phyloP scores from a whole-genome alignment of 495 filamentous ascomycete species.

The Penicillium antarcticum region DNA sequence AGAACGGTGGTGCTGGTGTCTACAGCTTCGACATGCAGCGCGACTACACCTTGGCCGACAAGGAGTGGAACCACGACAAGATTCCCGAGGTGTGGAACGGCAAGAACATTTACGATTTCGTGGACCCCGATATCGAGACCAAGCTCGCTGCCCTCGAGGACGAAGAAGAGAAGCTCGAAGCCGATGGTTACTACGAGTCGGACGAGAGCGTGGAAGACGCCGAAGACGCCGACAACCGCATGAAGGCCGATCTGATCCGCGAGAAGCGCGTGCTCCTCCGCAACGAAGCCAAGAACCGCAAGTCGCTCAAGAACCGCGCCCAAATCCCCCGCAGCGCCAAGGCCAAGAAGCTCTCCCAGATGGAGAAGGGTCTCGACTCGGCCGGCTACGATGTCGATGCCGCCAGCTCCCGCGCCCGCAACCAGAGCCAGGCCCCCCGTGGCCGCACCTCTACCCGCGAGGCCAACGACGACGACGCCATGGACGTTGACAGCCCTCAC shows the following conservation, averaged over 20 bases:
- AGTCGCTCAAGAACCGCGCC: constrained; percentile 93
- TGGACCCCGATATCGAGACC: constrained; percentile 93
- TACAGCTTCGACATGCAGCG: constrained; percentile 88
- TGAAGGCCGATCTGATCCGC: constrained; percentile 92
- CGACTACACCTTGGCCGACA: constrained; percentile 78
- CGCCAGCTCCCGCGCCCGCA: constrained; percentile 68
- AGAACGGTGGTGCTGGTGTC: constrained; percentile 91
- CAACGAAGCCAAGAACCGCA: constrained; percentile 88
- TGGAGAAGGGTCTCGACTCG: constrained; percentile 78
- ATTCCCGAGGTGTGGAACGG: constrained; percentile 91
- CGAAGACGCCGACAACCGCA: constrained; percentile 77
- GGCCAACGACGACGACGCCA: constrained; percentile 66
- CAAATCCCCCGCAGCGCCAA: constrained; percentile 75
- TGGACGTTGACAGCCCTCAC: constrained; percentile 77
- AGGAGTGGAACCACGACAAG: constrained; percentile 93
- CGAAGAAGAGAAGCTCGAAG: constrained; percentile 88
- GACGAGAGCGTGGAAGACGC: constrained; percentile 70
- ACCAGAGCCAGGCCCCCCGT: constrained; percentile 53
- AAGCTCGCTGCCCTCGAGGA: constrained; percentile 89
- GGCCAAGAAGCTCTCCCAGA: constrained; percentile 73
- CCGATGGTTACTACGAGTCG: constrained; percentile 75
- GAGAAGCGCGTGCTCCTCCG: constrained; percentile 85
- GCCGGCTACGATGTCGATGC: constrained; percentile 79
- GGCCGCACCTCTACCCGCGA: constrained; percentile 57
- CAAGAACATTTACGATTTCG: constrained; percentile 94